Evolutionary conservation across 2,329 filamentous ascomycete genomes (phyloP).

Genomic region (Helotiales sp.): DNA sequence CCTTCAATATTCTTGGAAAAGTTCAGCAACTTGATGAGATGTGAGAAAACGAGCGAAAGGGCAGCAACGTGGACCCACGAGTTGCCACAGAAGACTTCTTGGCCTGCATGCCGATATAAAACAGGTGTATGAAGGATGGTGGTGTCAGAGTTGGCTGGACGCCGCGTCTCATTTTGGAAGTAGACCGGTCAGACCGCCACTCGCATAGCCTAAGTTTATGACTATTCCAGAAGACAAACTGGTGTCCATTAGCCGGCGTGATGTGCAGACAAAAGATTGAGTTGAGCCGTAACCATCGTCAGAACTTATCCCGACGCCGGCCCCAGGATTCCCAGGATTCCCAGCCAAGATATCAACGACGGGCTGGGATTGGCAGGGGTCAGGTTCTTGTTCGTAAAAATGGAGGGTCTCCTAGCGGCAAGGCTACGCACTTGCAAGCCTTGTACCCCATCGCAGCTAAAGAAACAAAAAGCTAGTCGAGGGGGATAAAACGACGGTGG

Average conservation of each 20-base stretch:
- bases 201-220: constrained; percentile 7
- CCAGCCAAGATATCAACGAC: not conserved
- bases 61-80: constrained; percentile 11
- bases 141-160: not conserved
- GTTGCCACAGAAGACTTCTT: constrained; percentile 6
- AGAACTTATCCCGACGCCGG: not conserved
- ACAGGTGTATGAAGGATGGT: not conserved
- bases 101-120: constrained; percentile 1
- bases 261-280: not conserved
- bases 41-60: not conserved
- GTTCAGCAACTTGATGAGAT: not conserved
- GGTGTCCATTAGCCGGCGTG: constrained; percentile 4
- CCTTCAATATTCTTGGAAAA: not conserved
- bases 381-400: not conserved
- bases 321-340: not conserved
- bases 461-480: not conserved
- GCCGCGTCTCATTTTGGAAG: constrained; percentile 8
- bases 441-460: not conserved
- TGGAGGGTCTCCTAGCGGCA: constrained; percentile 1
- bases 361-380: constrained; percentile 2
- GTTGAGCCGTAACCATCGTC: constrained; percentile 6
- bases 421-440: constrained; percentile 2
- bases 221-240: not conserved
- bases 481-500: constrained; percentile 1
- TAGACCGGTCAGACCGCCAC: constrained; percentile 12